Evolutionary conservation across 306 rosid species (phyloP).

Genomic region (Cicer judaicum): DNA sequence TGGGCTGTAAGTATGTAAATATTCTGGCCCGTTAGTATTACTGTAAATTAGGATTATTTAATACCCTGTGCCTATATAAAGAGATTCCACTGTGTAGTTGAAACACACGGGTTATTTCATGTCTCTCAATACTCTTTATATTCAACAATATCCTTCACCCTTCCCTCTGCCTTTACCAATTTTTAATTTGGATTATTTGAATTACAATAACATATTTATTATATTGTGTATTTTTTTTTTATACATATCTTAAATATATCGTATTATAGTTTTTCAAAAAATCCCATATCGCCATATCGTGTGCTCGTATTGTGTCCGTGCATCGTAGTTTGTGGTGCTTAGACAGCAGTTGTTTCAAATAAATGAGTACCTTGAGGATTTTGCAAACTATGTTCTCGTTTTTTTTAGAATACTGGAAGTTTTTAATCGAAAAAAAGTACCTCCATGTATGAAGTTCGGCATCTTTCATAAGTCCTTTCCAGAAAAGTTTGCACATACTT

Average conservation of each 20-base stretch:
- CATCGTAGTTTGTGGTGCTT: slow-evolving; percentile 1
- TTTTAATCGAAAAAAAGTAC: slow-evolving; percentile 45
- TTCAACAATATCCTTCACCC: neutral
- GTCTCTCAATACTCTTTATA: too few relatives aligned
- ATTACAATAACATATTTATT: neutral
- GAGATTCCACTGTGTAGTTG: too few relatives aligned
- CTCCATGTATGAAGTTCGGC: slow-evolving; percentile 98
- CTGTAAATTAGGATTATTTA: too few relatives aligned
- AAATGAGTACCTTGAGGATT: slow-evolving; percentile 29
- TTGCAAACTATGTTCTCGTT: neutral
- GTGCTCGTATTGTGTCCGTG: neutral
- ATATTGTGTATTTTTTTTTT: neutral
- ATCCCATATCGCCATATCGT: neutral
- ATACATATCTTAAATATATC: neutral
- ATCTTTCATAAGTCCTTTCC: slow-evolving; percentile 96
- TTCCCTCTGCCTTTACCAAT: neutral
- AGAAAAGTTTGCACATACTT: slow-evolving; percentile 95
- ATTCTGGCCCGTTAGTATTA: too few relatives aligned
- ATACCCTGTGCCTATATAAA: too few relatives aligned
- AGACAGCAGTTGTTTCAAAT: slow-evolving; percentile 27
- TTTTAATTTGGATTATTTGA: neutral
- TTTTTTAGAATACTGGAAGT: slow-evolving; percentile 12
- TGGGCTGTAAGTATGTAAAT: too few relatives aligned
- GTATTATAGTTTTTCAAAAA: neutral
- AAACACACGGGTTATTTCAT: too few relatives aligned